phyloP scores from a whole-genome alignment of 2,329 filamentous ascomycete species.

The Ophiocordyceps robertsii region DNA sequence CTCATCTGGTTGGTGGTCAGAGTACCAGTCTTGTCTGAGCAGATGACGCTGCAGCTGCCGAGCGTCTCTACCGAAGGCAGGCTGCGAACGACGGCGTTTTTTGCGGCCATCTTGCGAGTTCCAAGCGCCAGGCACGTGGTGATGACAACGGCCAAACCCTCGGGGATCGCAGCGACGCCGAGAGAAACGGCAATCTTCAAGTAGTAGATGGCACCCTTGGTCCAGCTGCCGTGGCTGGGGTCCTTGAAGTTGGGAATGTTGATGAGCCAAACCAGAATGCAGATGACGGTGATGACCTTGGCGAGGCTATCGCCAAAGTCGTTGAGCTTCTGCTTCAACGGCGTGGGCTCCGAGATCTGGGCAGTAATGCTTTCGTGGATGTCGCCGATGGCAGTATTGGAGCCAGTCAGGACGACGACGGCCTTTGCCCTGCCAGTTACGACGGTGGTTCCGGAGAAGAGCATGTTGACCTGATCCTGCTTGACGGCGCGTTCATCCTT shows the following conservation, averaged over 20 bases:
- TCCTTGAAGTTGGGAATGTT: conserved; percentile 97
- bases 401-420: conserved; percentile 79
- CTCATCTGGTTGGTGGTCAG: conserved; percentile 99
- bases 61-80: conserved; percentile 94
- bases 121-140: conserved; percentile 96
- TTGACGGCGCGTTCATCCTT: conserved; percentile 77
- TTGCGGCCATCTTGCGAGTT: conserved; percentile 96
- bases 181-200: conserved; percentile 98
- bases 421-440: conserved; percentile 88
- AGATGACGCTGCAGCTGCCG: conserved; percentile 98
- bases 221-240: conserved; percentile 81
- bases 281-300: conserved; percentile 97
- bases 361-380: conserved; percentile 98
- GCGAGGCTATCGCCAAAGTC: conserved; percentile 93
- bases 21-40: conserved; percentile 98
- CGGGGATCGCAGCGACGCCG: conserved; percentile 92
- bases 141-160: conserved; percentile 94
- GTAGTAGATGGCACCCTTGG: conserved; percentile 98
- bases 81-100: conserved; percentile 93
- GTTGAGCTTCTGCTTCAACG: conserved; percentile 96
- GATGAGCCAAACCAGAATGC: conserved; percentile 93
- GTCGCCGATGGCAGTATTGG: conserved; percentile 88
- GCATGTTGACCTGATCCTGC: conserved; percentile 94
- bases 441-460: conserved; percentile 96
- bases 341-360: conserved; percentile 94